Base-by-base conservation (phyloP, 176 grass and related monocot genomes). In the Poa annua region DNA sequence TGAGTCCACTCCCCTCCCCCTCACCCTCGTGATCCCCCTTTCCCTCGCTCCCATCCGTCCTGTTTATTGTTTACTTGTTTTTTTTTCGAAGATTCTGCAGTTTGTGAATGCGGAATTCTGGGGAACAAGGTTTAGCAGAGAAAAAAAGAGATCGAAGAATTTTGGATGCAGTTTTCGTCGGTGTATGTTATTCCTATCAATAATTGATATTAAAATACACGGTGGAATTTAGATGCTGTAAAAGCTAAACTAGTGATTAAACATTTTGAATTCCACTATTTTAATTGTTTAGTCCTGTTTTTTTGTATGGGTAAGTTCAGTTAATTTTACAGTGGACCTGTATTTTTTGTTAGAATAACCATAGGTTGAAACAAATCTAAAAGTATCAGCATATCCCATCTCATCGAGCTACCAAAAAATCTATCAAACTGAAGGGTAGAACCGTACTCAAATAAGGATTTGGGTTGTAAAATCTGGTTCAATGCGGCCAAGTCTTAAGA, bases 51-150 rank as follows among this genome's bases (percentile, higher is more conserved):
- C 17, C 26, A 29, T 11, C 33, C 47, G 29, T 67, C 56, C 76
- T 0, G 4, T 63, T 80, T 63, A 41, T 26, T 5, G 69, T 3
- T 72, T 72, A 49, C 69, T 9, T 72, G 42, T 49, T 72, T 13
- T 42, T 29, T 49, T 72, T 21, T 13, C n/a, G 22, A 49, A 1
- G 42, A 26, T 49, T 72, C 42, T 48, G 71, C 50, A 55, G 14
- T 75, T 75, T 47, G 2, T 29, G 75, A 50, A 32, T 53, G 84
- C 53, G 26, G 29, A 86, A 70, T 53, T 66, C 17, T 44, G 50
- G 34, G 50, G 75, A 45, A 35, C 17, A 47, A 25, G 32, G 6
- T 22, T 13, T 61, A 70, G 32, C 76, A 24, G 34, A 10, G 11
- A 50, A 10, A 2, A 22, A 33, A 62, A 26, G 5, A 48, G 1